Conservation (phyloP, 345 rosid species). For the Trapa incisa region DNA sequence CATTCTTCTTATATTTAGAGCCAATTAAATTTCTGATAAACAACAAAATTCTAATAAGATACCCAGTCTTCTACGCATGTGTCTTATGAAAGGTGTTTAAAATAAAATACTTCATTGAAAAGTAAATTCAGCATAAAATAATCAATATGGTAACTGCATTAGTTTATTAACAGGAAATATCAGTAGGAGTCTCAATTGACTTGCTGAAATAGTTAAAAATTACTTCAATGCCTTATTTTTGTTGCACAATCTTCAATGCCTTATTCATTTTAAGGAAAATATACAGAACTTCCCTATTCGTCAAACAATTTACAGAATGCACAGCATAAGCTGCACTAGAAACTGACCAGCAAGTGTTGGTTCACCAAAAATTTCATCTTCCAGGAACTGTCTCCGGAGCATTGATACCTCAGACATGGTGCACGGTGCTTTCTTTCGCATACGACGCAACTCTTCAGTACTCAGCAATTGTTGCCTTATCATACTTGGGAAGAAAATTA, state of each 20-base stretch:
- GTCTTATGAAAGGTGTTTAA: too few species aligned
- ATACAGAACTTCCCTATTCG: too few species aligned
- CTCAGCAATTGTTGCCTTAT: slow-evolving; percentile 79
- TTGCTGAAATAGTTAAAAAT: not conserved
- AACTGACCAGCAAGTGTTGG: slow-evolving; percentile 66
- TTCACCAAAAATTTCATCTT: slow-evolving; percentile 57
- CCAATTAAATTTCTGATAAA: not conserved
- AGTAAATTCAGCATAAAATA: not conserved
- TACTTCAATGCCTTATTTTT: too few species aligned
- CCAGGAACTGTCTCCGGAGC: slow-evolving; percentile 74
- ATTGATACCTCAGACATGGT: slow-evolving; percentile 68
- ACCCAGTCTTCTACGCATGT: too few species aligned
- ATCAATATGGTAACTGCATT: not conserved
- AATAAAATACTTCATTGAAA: not conserved
- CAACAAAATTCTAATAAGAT: too few species aligned
- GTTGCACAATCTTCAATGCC: too few species aligned
- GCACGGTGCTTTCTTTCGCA: slow-evolving; percentile 97
- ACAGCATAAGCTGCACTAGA: slow-evolving; percentile 14
- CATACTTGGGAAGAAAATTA: slow-evolving; percentile 34
- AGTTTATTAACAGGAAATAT: not conserved
- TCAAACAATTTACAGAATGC: too few species aligned
- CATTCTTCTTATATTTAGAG: not conserved
- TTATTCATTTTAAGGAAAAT: too few species aligned
- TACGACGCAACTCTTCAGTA: slow-evolving; percentile 87
- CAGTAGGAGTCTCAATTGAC: not conserved